Evolutionary conservation across 331 rosid species (phyloP).

Genomic region (Quercus phellos): DNA sequence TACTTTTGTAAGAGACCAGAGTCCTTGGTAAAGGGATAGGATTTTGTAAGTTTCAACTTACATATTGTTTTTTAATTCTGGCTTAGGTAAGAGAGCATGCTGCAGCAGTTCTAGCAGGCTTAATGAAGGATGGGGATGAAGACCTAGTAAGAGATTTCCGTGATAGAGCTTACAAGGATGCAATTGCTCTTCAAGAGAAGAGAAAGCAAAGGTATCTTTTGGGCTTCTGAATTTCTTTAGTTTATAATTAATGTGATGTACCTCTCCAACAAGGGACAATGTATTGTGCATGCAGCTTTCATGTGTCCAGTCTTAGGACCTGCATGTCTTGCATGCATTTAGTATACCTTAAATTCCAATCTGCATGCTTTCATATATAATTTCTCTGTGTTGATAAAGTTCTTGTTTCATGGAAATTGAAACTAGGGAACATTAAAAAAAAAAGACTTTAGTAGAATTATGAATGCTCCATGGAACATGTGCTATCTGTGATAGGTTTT

Average conservation of each 20-base stretch:
- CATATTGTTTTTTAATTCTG: slow-evolving; percentile 13
- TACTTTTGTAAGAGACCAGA: background rate
- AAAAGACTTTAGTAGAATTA: background rate
- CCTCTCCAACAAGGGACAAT: background rate
- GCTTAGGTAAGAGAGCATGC: slow-evolving; percentile 93
- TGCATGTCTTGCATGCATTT: background rate
- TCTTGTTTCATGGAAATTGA: background rate
- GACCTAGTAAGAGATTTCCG: slow-evolving; percentile 79
- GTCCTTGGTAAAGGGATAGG: background rate
- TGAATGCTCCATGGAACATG: background rate
- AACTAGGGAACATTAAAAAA: background rate
- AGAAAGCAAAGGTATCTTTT: slow-evolving; percentile 57
- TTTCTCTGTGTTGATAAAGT: background rate
- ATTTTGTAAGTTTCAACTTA: background rate
- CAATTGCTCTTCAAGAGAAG: slow-evolving; percentile 51
- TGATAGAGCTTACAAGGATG: slow-evolving; percentile 71
- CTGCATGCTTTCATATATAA: background rate
- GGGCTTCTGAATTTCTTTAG: background rate
- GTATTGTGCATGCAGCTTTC: background rate
- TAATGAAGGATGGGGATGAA: slow-evolving; percentile 97
- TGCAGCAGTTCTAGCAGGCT: slow-evolving; percentile 95
- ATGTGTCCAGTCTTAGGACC: background rate
- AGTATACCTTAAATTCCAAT: background rate
- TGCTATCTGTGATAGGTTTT: background rate
- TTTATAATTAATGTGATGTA: background rate